Percentiles rank a stretch among this genome's conserved stretches.
phyloP scores from a whole-genome alignment of 2,329 filamentous ascomycete genomes.

The Penicillium sp. region DNA sequence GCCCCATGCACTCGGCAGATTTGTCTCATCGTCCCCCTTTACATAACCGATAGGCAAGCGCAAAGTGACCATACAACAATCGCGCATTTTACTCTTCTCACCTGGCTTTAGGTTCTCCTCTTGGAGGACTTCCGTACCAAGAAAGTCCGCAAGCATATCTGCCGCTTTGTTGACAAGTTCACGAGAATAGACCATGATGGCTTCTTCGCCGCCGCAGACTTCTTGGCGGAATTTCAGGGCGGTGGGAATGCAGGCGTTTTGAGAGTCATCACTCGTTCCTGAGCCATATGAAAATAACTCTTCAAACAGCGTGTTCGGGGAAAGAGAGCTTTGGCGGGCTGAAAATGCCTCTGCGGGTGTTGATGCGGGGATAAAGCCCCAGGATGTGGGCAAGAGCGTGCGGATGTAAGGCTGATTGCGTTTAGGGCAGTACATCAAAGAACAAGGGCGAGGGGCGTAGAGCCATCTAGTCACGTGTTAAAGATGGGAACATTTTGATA shows the following conservation, averaged over 20 bases:
- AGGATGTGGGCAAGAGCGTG: constrained; percentile 75
- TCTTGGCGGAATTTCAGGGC: constrained; percentile 69
- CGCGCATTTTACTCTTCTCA: constrained; percentile 48
- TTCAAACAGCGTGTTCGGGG: constrained; percentile 61
- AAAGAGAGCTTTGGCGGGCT: constrained; percentile 33
- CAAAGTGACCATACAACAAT: constrained; percentile 73
- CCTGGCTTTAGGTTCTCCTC: constrained; percentile 34
- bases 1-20: not conserved
- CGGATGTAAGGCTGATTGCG: constrained; percentile 75
- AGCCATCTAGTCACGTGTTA: constrained; percentile 64
- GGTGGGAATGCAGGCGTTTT: constrained; percentile 72
- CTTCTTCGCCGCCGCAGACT: constrained; percentile 71
- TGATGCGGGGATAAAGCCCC: constrained; percentile 64
- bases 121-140: constrained; percentile 73
- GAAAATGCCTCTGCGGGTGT: constrained; percentile 49
- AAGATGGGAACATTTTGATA: not conserved
- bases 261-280: constrained; percentile 71
- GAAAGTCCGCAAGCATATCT: constrained; percentile 56
- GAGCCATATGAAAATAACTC: constrained; percentile 69
- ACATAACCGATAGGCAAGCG: constrained; percentile 62
- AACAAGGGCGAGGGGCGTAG: constrained; percentile 74
- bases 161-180: constrained; percentile 65
- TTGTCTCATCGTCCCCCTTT: not conserved
- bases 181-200: constrained; percentile 64
- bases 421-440: constrained; percentile 74